A percentile compares a stretch with the other conserved stretches of the same genome.
Conservation (phyloP, 495 filamentous ascomycete species). For the Xylaria cubensis region DNA sequence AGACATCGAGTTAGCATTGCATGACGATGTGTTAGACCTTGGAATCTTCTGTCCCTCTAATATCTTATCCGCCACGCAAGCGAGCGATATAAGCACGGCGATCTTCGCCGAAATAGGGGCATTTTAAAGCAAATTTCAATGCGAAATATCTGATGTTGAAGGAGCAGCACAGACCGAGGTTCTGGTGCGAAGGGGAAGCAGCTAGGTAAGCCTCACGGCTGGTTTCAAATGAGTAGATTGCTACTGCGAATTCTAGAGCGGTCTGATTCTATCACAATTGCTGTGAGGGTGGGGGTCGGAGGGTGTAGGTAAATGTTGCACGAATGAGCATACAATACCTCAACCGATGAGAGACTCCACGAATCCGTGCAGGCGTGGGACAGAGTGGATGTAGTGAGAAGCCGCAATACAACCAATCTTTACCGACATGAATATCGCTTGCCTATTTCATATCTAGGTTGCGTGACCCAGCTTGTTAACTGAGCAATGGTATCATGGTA, state of each 20-base stretch:
- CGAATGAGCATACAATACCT: background rate
- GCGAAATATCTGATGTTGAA: background rate
- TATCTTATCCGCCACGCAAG: slow-evolving; percentile 25
- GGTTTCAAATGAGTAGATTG: no score
- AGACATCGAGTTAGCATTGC: slow-evolving; percentile 61
- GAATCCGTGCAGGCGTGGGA: background rate
- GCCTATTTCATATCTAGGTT: background rate
- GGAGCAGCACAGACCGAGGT: no score
- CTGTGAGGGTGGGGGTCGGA: background rate
- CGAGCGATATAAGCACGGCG: slow-evolving; percentile 22
- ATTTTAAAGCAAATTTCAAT: slow-evolving; percentile 6
- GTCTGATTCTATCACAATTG: background rate
- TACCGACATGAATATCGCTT: background rate
- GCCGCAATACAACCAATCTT: background rate
- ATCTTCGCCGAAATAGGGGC: slow-evolving; percentile 29
- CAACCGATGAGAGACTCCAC: background rate
- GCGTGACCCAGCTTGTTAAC: background rate
- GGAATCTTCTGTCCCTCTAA: slow-evolving; percentile 57
- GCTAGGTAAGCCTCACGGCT: background rate
- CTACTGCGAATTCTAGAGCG: background rate
- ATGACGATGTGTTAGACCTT: slow-evolving; percentile 54
- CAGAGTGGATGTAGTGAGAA: background rate
- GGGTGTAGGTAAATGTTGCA: slow-evolving; percentile 5
- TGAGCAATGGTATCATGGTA: background rate
- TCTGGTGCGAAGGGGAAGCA: background rate